Percentiles rank a stretch among this genome's conserved stretches.
Conservation (phyloP, 2,329 filamentous ascomycete genomes). For the Aureobasidium sp. region DNA sequence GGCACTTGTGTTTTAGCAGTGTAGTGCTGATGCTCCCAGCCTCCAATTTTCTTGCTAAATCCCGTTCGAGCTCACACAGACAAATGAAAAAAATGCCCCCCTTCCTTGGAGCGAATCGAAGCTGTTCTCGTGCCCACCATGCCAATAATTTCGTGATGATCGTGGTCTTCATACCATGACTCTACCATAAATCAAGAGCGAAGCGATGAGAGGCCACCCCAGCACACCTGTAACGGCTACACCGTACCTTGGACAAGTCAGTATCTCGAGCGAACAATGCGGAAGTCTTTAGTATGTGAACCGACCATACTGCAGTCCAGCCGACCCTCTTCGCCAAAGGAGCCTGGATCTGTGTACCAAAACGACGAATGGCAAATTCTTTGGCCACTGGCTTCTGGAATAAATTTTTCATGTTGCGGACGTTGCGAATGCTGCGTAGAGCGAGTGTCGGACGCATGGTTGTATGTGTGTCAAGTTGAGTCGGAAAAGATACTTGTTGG, state of each 20-base stretch:
- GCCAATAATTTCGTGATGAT: not conserved
- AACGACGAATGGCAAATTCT: not conserved
- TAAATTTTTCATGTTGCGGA: not conserved
- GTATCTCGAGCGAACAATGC: too few species aligned
- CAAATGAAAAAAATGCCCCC: too few species aligned
- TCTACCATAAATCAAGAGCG: not conserved
- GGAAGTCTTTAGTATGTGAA: not conserved
- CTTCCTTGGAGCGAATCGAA: too few species aligned
- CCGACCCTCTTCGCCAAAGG: not conserved
- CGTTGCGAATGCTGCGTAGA: constrained; percentile 1
- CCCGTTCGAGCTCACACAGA: not conserved
- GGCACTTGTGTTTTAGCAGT: too few species aligned
- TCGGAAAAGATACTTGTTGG: too few species aligned
- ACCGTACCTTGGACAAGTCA: not conserved
- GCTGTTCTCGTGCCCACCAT: not conserved
- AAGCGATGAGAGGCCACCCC: not conserved
- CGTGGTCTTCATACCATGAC: not conserved
- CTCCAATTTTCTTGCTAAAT: not conserved
- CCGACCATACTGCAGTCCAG: not conserved
- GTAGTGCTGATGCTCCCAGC: too few species aligned
- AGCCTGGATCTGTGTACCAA: not conserved
- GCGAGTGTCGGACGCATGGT: not conserved
- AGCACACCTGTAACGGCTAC: not conserved
- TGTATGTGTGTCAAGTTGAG: not conserved
- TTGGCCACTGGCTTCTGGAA: not conserved